Evolutionary conservation across 495 filamentous ascomycete genomes (phyloP).

Genomic region (Trichoderma gamsii): DNA sequence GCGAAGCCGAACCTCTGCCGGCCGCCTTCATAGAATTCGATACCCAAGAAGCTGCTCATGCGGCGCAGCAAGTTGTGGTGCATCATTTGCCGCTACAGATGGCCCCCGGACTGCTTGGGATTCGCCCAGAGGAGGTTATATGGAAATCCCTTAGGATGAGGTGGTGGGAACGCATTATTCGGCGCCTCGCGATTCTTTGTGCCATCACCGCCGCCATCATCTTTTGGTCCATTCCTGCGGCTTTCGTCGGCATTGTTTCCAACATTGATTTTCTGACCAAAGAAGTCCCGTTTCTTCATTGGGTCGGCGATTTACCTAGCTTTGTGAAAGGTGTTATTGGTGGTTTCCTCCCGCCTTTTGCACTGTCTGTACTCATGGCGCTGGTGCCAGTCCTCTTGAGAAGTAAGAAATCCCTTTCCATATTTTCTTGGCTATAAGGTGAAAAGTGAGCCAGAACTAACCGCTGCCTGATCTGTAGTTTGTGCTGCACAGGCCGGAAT

Average conservation of each 20-base stretch:
- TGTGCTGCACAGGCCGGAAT: conserved; percentile 67
- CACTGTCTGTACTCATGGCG: conserved; percentile 74
- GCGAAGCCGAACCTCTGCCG: conserved; percentile 43
- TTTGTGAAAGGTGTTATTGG: conserved; percentile 67
- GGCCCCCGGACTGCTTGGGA: conserved; percentile 73
- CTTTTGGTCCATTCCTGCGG: conserved; percentile 87
- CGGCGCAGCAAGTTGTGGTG: conserved; percentile 71
- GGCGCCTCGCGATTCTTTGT: conserved; percentile 56
- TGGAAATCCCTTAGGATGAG: conserved; percentile 76
- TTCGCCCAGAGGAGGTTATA: conserved; percentile 73
- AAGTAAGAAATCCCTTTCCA: conserved; percentile 37
- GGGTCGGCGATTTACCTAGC: conserved; percentile 59
- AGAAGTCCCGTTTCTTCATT: conserved; percentile 57
- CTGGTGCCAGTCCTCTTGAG: conserved; percentile 72
- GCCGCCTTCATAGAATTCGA: conserved; percentile 81
- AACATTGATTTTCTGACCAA: conserved; percentile 65
- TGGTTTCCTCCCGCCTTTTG: conserved; percentile 67
- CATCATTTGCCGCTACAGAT: conserved; percentile 80
- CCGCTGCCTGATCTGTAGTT: conserved; percentile 29
- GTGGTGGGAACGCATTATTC: conserved; percentile 73
- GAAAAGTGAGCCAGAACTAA: background rate
- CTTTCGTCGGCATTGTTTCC: conserved; percentile 69
- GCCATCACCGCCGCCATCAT: conserved; percentile 66
- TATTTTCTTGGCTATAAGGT: background rate
- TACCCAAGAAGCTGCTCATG: conserved; percentile 68